Conservation (phyloP, 257 asterid species). For the Vinca minor region DNA sequence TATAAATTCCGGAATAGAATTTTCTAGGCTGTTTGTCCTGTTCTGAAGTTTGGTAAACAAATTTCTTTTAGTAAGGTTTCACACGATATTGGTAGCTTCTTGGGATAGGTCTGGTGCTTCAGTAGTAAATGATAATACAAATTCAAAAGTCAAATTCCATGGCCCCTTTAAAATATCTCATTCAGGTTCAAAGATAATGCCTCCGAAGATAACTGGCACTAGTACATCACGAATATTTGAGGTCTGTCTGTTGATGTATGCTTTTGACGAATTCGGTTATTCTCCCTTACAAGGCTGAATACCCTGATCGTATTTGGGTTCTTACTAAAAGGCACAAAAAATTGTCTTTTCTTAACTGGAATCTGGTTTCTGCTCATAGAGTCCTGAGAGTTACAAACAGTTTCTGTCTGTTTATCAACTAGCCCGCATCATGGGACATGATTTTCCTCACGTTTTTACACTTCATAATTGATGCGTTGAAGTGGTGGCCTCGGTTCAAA, state of each 20-base stretch:
- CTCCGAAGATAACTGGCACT: neutral
- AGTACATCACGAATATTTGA: neutral
- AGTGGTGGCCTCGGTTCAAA: slow-evolving; percentile 1
- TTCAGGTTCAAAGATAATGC: too few species aligned
- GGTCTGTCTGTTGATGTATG: neutral
- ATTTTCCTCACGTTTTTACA: neutral
- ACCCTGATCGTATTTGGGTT: too few species aligned
- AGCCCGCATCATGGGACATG: neutral
- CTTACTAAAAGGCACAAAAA: neutral
- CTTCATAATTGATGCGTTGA: neutral
- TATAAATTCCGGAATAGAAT: neutral
- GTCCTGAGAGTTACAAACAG: neutral
- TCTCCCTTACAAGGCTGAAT: neutral
- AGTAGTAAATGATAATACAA: neutral
- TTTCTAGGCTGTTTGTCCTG: neutral
- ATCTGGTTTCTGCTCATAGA: neutral
- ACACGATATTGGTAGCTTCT: neutral
- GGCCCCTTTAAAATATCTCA: neutral
- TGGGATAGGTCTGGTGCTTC: neutral
- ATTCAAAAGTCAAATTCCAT: neutral
- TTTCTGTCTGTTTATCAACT: neutral
- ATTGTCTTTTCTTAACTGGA: neutral
- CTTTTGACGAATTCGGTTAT: neutral
- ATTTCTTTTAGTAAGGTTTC: neutral
- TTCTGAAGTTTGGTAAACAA: neutral